Conservation (phyloP, 257 asterid genomes). For the Solanum ahanhuiri region DNA sequence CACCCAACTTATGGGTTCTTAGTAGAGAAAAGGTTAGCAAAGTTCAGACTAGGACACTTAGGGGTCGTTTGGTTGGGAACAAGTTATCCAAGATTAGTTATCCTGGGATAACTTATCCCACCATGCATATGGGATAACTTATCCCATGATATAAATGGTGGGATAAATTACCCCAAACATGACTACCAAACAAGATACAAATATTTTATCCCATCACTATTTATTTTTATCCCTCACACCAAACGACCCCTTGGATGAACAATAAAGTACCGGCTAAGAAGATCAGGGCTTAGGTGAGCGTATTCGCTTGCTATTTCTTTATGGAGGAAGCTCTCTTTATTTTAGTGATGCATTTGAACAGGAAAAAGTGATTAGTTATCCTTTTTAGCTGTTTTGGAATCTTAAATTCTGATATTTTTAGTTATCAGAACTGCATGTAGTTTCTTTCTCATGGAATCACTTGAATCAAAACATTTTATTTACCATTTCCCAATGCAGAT, state of each 20-base stretch:
- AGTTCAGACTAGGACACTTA: not conserved
- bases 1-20: not conserved
- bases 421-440: not conserved
- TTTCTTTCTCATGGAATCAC: slow-evolving; percentile 1
- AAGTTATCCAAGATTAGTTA: too few species aligned
- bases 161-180: too few species aligned
- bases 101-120: too few species aligned
- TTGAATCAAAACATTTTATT: slow-evolving; percentile 4
- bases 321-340: not conserved
- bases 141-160: too few species aligned
- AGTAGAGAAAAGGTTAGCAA: not conserved
- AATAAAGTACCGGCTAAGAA: not conserved
- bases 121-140: too few species aligned
- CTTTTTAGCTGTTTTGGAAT: not conserved
- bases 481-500: slow-evolving; percentile 53
- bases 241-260: not conserved
- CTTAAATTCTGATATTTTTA: not conserved
- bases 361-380: not conserved
- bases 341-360: not conserved
- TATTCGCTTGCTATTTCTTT: not conserved
- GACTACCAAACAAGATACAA: too few species aligned
- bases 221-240: too few species aligned
- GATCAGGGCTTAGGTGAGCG: not conserved
- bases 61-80: too few species aligned
- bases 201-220: too few species aligned